Base-by-base conservation (phyloP, 306 rosid species). In the Leucaena leucocephala region DNA sequence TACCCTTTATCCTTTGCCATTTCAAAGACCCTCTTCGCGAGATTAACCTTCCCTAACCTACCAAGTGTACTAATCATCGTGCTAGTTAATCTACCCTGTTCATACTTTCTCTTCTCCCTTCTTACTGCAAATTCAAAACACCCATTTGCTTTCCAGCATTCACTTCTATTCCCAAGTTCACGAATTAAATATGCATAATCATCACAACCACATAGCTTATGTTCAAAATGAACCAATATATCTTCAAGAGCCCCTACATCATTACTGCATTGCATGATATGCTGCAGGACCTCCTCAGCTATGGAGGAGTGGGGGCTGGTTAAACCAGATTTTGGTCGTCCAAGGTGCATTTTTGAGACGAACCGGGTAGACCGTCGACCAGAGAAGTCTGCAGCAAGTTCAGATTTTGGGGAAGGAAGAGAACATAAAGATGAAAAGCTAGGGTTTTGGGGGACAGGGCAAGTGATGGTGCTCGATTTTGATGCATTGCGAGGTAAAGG, bases 31-130 rank as follows among this genome's bases (percentile, higher is more conserved):
- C 57, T 79, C 68, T 77, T 75, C 0, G 98, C 97, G 50, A 80
- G 88, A 48, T 92, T 90, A 39, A 92, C 90, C 84, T 87, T 89
- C 50, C 91, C 94, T n/a, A 92, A 64, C 92, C 89, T 89, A 33
- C 98, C 98, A 80, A 95, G 97, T 4, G 92, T 88, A 68, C 98
- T 90, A 76, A 95, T 95, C 91, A 91, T 92, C 3, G 97, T 82
- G 71, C 97, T 91, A 2, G 97, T 92, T 45, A 95, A 54, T 80
- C 90, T 92, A 52, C 98, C 98, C 44, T 79, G 91, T 21, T 84
- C 89, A 73, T 83, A 83, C 76, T 71, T 86, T 76, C 85, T 89
- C 42, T 80, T 76, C 80, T 85, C 91, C 79, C 86, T 87, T 72
- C 74, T 78, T 48, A 92, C 82, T 3, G 94, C 90, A 66, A 95